A percentile compares a stretch with the other conserved stretches of the same genome.
These are phyloP conservation scores for Diplocarpon rosae DNA, from an alignment of 2,329 filamentous ascomycete genomes.

Conservation along the genomic window DNA sequence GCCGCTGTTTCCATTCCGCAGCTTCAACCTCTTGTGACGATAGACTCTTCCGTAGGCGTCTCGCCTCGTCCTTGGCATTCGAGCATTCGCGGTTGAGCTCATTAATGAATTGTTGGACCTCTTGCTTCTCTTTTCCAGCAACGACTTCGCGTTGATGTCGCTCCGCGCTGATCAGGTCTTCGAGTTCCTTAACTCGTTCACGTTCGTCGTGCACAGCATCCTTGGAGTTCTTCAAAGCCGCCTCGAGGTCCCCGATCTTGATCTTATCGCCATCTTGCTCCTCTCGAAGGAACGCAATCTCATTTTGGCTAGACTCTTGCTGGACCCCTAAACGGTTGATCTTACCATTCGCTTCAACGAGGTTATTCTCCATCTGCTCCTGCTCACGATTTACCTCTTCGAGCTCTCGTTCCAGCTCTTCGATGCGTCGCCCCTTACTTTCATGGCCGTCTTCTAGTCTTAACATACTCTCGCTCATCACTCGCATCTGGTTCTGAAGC, in stretches of 20 bases:
- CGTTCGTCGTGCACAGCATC: constrained; percentile 74
- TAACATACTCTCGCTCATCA: constrained; percentile 76
- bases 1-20: constrained; percentile 78
- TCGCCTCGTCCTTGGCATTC: constrained; percentile 73
- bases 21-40: constrained; percentile 80
- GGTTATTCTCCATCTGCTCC: constrained; percentile 71
- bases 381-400: constrained; percentile 78
- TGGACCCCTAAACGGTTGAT: constrained; percentile 80
- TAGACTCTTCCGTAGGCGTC: constrained; percentile 71
- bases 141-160: constrained; percentile 78
- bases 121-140: constrained; percentile 82
- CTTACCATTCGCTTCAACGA: constrained; percentile 79
- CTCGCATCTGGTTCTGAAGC: constrained; percentile 89
- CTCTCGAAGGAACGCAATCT: constrained; percentile 89
- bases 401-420: constrained; percentile 73
- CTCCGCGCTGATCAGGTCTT: constrained; percentile 67
- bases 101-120: constrained; percentile 86
- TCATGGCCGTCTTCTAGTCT: constrained; percentile 83
- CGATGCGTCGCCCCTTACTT: constrained; percentile 65
- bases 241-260: constrained; percentile 88
- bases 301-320: constrained; percentile 81
- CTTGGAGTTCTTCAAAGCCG: constrained; percentile 67
- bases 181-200: constrained; percentile 61
- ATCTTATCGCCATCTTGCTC: constrained; percentile 98
- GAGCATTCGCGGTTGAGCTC: constrained; percentile 81